A percentile compares a stretch with the other conserved stretches of the same genome.
Evolutionary conservation across 352 stramenopile genomes (phyloP).

Genomic region (Pythium biforme): DNA sequence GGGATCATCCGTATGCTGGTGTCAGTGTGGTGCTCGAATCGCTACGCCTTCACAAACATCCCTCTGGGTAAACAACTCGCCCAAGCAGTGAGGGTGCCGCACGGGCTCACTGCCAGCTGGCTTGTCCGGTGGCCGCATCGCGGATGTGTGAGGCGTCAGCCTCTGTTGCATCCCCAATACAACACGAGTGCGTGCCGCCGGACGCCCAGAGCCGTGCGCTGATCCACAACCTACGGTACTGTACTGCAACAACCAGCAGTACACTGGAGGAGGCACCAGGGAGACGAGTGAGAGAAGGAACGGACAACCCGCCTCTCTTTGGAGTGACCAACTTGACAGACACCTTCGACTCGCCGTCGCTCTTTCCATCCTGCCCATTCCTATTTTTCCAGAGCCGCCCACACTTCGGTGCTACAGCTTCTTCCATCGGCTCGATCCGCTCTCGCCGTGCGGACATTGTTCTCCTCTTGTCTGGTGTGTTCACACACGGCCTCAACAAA

Average conservation of each 20-base stretch:
- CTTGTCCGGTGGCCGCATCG: background rate
- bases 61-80: conserved; percentile 13
- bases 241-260: background rate
- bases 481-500: background rate
- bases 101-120: background rate
- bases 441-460: background rate
- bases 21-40: background rate
- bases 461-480: background rate
- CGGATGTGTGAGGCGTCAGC: background rate
- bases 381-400: conserved; percentile 24
- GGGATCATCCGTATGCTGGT: background rate
- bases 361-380: conserved; percentile 20
- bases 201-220: conserved; percentile 2
- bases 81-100: background rate
- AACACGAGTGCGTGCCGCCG: background rate
- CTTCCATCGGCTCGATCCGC: background rate
- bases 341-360: too few species aligned
- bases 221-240: background rate
- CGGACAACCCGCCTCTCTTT: background rate
- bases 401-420: background rate
- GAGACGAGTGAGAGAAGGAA: background rate
- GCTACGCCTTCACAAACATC: conserved; percentile 25
- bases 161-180: background rate
- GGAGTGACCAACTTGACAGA: conserved; percentile 21
- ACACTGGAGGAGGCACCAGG: background rate